These are phyloP conservation scores for Aspergillus phoenicis DNA, from an alignment of 2,329 filamentous ascomycete species.

Conservation along the genomic window DNA sequence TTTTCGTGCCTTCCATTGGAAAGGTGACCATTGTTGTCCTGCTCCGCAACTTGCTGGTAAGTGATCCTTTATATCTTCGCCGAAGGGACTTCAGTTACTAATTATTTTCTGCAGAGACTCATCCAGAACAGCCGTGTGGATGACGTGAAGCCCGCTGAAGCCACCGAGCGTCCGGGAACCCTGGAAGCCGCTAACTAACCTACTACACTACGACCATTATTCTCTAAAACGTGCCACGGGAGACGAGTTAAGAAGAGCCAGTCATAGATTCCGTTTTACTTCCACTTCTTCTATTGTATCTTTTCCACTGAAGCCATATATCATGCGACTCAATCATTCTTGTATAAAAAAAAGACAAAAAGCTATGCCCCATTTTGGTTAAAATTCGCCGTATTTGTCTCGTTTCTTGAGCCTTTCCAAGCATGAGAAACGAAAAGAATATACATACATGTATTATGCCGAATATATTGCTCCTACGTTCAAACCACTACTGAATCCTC, in stretches of 20 bases:
- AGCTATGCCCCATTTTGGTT: neutral
- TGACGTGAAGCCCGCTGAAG: conserved; percentile 44
- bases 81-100: conserved; percentile 14
- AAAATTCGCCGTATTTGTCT: neutral
- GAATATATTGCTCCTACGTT: neutral
- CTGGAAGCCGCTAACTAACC: conserved; percentile 37
- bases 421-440: neutral
- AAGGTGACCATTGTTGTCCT: conserved; percentile 96
- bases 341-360: conserved; percentile 1
- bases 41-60: conserved; percentile 82
- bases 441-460: neutral
- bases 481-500: neutral
- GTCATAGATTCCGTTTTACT: conserved; percentile 18
- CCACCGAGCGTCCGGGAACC: conserved; percentile 45
- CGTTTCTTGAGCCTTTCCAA: neutral
- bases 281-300: conserved; percentile 5
- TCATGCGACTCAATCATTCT: neutral
- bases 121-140: conserved; percentile 47
- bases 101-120: conserved; percentile 36
- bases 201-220: conserved; percentile 1
- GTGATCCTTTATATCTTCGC: conserved; percentile 37
- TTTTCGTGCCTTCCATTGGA: conserved; percentile 95
- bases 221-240: conserved; percentile 5
- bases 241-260: conserved; percentile 16
- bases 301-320: neutral